A percentile compares a stretch with the other conserved stretches of the same genome.
phyloP scores from a whole-genome alignment of 306 rosid genomes.

The Corylus heterophylla region DNA sequence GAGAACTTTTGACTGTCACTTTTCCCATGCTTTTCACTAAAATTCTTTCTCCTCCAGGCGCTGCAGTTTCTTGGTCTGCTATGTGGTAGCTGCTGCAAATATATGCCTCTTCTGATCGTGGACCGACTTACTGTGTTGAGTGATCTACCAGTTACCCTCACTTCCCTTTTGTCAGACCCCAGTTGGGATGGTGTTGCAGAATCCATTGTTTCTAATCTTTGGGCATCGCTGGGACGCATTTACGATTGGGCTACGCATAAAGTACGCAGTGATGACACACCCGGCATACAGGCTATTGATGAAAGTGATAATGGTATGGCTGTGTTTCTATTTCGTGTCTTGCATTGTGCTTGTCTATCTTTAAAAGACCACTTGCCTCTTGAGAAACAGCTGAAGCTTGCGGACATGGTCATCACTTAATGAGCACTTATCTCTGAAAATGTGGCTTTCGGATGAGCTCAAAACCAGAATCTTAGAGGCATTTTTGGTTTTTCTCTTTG shows the following conservation, averaged over 20 bases:
- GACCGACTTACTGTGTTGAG: constrained; percentile 58
- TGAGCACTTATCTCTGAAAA: constrained; percentile 7
- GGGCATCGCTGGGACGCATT: constrained; percentile 68
- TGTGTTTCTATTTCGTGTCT: constrained; percentile 45
- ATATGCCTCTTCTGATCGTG: constrained; percentile 75
- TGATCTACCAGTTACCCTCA: constrained; percentile 78
- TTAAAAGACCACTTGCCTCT: constrained; percentile 70
- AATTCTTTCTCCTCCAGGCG: constrained; percentile 49
- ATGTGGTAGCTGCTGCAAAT: constrained; percentile 79
- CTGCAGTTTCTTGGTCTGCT: constrained; percentile 71
- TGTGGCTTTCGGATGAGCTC: constrained; percentile 2
- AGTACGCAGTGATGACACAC: constrained; percentile 31
- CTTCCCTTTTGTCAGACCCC: constrained; percentile 59
- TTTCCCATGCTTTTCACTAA: constrained; percentile 15
- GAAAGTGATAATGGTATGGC: constrained; percentile 63
- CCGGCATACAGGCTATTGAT: constrained; percentile 60
- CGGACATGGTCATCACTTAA: constrained; percentile 54
- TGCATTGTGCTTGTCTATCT: constrained; percentile 61
- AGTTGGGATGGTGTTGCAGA: constrained; percentile 63
- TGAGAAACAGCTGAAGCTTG: constrained; percentile 78
- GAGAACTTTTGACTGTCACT: not conserved
- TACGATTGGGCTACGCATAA: constrained; percentile 40
- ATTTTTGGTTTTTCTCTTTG: not conserved
- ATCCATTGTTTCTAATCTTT: constrained; percentile 53
- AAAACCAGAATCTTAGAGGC: constrained; percentile 2